A percentile compares a stretch with the other conserved stretches of the same genome.
Conservation (phyloP, 1,139 yeast species). For the Blastobotrys arbuscula region DNA sequence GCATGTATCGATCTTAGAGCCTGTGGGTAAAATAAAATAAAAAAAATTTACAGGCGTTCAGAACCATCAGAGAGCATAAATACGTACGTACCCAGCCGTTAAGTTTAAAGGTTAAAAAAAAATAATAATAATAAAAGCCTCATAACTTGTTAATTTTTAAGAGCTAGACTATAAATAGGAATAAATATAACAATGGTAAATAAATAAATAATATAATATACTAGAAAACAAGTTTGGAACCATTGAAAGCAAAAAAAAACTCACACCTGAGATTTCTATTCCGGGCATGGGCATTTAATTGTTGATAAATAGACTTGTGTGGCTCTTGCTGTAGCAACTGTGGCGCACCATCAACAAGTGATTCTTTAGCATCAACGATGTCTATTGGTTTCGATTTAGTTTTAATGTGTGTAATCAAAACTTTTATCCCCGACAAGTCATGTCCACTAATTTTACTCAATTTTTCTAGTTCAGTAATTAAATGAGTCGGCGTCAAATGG, state of each 20-base stretch:
- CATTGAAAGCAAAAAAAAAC: background rate
- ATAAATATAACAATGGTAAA: background rate
- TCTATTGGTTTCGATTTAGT: slow-evolving; percentile 53
- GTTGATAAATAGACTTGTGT: background rate
- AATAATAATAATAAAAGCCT: too few relatives aligned
- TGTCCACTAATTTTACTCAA: slow-evolving; percentile 30
- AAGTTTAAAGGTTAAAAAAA: too few relatives aligned
- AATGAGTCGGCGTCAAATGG: slow-evolving; percentile 64
- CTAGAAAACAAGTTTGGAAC: background rate
- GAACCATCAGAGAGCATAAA: too few relatives aligned
- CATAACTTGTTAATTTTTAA: too few relatives aligned
- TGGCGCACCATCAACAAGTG: background rate
- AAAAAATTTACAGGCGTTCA: too few relatives aligned
- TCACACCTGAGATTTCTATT: background rate
- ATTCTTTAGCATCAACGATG: background rate
- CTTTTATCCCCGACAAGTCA: slow-evolving; percentile 42
- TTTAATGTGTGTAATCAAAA: slow-evolving; percentile 68
- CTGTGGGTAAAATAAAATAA: too few relatives aligned
- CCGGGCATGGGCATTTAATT: background rate
- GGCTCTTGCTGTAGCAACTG: background rate
- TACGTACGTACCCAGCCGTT: too few relatives aligned
- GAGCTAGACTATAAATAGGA: too few relatives aligned
- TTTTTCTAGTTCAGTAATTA: slow-evolving; percentile 52
- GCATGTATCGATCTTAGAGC: too few relatives aligned
- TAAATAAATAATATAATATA: background rate